Conservation (phyloP, 805 yeast species). For the Teunomyces tritomae region DNA sequence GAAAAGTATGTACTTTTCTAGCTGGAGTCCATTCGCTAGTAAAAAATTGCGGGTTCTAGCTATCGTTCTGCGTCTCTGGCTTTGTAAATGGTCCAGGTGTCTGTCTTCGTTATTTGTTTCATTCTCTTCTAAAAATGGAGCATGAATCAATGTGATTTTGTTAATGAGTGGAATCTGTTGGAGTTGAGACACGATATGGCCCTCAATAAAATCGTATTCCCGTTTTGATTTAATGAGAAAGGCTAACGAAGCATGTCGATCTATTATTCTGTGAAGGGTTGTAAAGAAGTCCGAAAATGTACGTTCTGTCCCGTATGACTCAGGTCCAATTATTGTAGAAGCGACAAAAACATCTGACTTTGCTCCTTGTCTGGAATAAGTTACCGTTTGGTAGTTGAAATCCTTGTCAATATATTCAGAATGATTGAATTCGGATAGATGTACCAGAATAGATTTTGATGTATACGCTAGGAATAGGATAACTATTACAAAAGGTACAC, state of each 20-base stretch:
- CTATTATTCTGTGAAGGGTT: slow-evolving; percentile 16
- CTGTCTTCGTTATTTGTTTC: slow-evolving; percentile 18
- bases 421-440: neutral
- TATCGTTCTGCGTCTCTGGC: slow-evolving; percentile 32
- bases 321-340: slow-evolving; percentile 6
- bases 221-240: slow-evolving; percentile 28
- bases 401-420: neutral
- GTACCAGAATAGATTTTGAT: neutral
- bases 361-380: neutral
- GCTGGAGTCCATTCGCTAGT: slow-evolving; percentile 22
- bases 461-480: neutral
- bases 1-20: slow-evolving; percentile 33
- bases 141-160: slow-evolving; percentile 27
- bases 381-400: neutral
- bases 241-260: slow-evolving; percentile 20
- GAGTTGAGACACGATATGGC: slow-evolving; percentile 14
- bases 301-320: slow-evolving; percentile 33
- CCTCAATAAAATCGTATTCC: slow-evolving; percentile 21
- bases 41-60: slow-evolving; percentile 39
- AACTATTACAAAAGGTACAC: neutral
- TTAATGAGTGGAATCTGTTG: neutral
- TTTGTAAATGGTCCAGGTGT: slow-evolving; percentile 28
- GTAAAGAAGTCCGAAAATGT: slow-evolving; percentile 31
- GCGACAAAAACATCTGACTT: neutral
- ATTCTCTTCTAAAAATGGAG: slow-evolving; percentile 33